These are phyloP conservation scores for Phyllosticta ampelicida DNA, from an alignment of 2,329 filamentous ascomycete genomes.

Conservation along the genomic window DNA sequence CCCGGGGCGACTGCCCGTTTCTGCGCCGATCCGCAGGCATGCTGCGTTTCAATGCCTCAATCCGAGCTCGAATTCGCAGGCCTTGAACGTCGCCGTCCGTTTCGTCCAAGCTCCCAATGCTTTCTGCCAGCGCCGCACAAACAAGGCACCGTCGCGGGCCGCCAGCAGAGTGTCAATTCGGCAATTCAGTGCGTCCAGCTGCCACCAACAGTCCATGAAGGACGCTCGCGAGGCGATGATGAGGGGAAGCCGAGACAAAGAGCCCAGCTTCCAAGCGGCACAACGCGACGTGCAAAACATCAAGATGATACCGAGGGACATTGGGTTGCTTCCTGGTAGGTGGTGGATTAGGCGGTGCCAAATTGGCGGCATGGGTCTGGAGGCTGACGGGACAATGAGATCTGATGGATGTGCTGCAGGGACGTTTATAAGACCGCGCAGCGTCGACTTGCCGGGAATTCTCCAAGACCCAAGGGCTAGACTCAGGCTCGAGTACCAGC, in stretches of 20 bases:
- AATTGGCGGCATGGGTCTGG: background rate
- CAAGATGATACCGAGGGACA: slow-evolving; percentile 11
- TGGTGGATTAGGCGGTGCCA: background rate
- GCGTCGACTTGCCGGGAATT: slow-evolving; percentile 19
- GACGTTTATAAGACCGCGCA: slow-evolving; percentile 27
- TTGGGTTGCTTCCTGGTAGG: slow-evolving; percentile 16
- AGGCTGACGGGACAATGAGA: background rate
- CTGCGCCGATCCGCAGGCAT: background rate
- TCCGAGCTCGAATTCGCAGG: background rate
- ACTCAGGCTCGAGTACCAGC: slow-evolving; percentile 19
- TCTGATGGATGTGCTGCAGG: slow-evolving; percentile 14
- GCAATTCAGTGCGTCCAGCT: background rate
- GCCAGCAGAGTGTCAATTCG: background rate
- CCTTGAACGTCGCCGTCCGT: background rate
- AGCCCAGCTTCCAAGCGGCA: background rate
- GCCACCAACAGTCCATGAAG: background rate
- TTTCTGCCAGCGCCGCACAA: background rate
- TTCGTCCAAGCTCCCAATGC: background rate
- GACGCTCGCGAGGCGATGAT: background rate
- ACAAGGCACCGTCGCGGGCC: background rate
- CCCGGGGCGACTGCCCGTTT: background rate
- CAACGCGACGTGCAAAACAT: background rate
- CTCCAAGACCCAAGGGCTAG: slow-evolving; percentile 16
- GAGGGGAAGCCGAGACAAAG: background rate
- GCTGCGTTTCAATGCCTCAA: background rate